phyloP scores from a whole-genome alignment of 2,329 filamentous ascomycete genomes.

The Plectosphaerella sp. region DNA sequence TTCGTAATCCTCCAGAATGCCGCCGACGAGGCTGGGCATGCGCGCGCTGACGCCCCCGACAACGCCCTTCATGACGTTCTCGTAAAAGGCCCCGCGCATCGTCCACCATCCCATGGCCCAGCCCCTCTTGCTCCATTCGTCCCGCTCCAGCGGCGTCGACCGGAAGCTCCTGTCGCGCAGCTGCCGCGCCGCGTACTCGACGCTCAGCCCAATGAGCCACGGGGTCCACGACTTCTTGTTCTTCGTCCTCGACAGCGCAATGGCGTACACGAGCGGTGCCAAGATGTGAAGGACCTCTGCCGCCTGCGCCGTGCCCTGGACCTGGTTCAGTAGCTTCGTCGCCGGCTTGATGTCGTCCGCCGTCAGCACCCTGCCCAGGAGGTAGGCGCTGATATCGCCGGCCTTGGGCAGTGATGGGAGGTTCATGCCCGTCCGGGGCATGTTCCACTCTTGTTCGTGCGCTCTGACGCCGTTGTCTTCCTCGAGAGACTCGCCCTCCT shows the following conservation, averaged over 20 bases:
- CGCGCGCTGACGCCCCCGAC: slow-evolving; percentile 70
- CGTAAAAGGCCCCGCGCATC: slow-evolving; percentile 96
- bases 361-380: slow-evolving; percentile 85
- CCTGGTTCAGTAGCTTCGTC: slow-evolving; percentile 75
- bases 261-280: slow-evolving; percentile 79
- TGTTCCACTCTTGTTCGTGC: slow-evolving; percentile 67
- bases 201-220: slow-evolving; percentile 79
- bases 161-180: slow-evolving; percentile 69
- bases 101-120: slow-evolving; percentile 94
- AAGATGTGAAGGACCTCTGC: slow-evolving; percentile 92
- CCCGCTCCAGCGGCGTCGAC: slow-evolving; percentile 82
- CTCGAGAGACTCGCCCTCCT: slow-evolving; percentile 53
- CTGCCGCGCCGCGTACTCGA: slow-evolving; percentile 88
- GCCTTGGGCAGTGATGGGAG: slow-evolving; percentile 79
- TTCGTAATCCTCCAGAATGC: slow-evolving; percentile 91
- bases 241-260: slow-evolving; percentile 69
- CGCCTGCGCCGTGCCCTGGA: slow-evolving; percentile 67
- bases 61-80: slow-evolving; percentile 77
- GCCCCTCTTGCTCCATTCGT: slow-evolving; percentile 82
- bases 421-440: slow-evolving; percentile 89
- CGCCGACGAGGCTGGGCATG: slow-evolving; percentile 75
- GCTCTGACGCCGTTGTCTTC: slow-evolving; percentile 30
- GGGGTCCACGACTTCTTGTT: slow-evolving; percentile 83
- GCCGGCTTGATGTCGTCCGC: slow-evolving; percentile 96
- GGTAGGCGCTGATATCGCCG: slow-evolving; percentile 79